Evolutionary conservation across 768 basidiomycete species (phyloP), one percentile per base, ranked within the genome.

Genomic region (Trametes elegans): DNA sequence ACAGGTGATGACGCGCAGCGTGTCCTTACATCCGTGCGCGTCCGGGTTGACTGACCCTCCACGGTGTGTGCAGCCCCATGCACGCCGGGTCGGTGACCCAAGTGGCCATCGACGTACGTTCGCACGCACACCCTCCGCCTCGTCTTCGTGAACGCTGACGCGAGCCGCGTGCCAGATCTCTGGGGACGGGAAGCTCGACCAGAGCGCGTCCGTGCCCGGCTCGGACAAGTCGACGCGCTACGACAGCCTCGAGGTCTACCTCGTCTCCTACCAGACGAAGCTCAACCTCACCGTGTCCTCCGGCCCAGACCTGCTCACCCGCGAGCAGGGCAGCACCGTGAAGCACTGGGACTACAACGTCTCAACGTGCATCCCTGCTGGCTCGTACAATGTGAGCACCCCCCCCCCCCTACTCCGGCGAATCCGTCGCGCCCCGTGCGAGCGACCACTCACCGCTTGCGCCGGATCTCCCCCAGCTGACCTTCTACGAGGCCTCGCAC

Each of bases 401-500:
- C 46, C 14, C 19, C 48, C 14, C 29, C 13, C n/a, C n/a, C n/a
- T n/a, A n/a, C n/a, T n/a, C n/a, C n/a, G n/a, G n/a, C n/a, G n/a
- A n/a, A n/a, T n/a, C n/a, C n/a, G n/a, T n/a, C n/a, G n/a, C n/a
- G n/a, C n/a, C n/a, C n/a, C n/a, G n/a, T n/a, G n/a, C n/a, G n/a
- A n/a, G n/a, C n/a, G n/a, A n/a, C n/a, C n/a, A n/a, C n/a, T n/a
- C n/a, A n/a, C n/a, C n/a, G n/a, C n/a, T n/a, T n/a, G n/a, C n/a
- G 7, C 27, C 18, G 9, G 31, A 7, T n/a, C n/a, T n/a, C n/a
- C n/a, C n/a, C n/a, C 52, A 81, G 79, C 62, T 79, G 39, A 80
- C 78, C 2, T 75, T 79, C 58, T 80, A 81, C 54, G 80, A 81
- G 59, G 63, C 58, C 7, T 75, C 76, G 2, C 67, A 69, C 32